These are phyloP conservation scores for Gliomastix tumulicola DNA, from an alignment of 2,329 filamentous ascomycete species.

Conservation along the genomic window DNA sequence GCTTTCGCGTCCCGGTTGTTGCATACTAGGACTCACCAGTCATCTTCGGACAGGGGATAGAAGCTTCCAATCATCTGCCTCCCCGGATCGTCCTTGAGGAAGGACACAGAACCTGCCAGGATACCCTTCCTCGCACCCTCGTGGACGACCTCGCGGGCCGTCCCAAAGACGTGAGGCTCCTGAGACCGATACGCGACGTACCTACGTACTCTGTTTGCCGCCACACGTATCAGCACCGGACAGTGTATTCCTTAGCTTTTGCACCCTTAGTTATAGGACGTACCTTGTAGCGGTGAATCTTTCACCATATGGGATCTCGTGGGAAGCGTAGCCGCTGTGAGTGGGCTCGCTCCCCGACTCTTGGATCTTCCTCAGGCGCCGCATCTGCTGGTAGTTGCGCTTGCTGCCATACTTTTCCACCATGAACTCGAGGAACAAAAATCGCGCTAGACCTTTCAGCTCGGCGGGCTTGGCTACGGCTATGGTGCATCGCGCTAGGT, in stretches of 20 bases:
- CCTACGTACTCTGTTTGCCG: conserved; percentile 1
- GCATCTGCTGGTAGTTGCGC: neutral
- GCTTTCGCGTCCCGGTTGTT: neutral
- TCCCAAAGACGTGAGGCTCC: conserved; percentile 2
- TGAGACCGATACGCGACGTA: conserved; percentile 1
- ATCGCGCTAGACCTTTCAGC: conserved; percentile 3
- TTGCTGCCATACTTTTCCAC: neutral
- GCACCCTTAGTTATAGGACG: no score
- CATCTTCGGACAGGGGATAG: conserved; percentile 65
- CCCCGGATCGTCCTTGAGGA: conserved; percentile 68
- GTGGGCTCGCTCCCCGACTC: conserved; percentile 2
- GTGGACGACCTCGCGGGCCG: neutral
- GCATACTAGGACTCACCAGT: conserved; percentile 41
- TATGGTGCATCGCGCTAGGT: conserved; percentile 23
- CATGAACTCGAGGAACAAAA: conserved; percentile 3
- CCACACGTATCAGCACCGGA: neutral
- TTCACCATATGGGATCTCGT: conserved; percentile 3
- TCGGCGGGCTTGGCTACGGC: neutral
- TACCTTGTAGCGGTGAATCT: conserved; percentile 3
- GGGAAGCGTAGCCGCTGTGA: conserved; percentile 3
- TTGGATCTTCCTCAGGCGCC: conserved; percentile 1
- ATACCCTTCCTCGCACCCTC: neutral
- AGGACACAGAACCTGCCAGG: conserved; percentile 48
- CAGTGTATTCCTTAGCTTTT: no score
- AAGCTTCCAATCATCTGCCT: conserved; percentile 60